Percentiles rank a stretch among this genome's conserved stretches.
Evolutionary conservation across 805 yeast species (phyloP).

Genomic region (Lachancea thermotolerans): DNA sequence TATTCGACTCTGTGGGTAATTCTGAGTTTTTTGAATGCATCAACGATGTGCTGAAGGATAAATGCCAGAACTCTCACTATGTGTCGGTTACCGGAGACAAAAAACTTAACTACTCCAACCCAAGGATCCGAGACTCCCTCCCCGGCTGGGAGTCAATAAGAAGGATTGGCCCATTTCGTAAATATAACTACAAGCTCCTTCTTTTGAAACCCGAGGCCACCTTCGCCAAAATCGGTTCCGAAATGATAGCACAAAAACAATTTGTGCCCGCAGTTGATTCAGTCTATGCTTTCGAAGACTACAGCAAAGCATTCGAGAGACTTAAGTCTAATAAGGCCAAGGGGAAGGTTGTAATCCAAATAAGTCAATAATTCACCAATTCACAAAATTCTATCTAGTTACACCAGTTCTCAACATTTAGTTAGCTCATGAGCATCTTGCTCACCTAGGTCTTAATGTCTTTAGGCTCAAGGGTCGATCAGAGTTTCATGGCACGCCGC

Average conservation of each 20-base stretch:
- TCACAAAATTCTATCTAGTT: too few relatives aligned
- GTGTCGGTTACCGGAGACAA: constrained; percentile 53
- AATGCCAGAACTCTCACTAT: constrained; percentile 42
- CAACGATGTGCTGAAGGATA: constrained; percentile 39
- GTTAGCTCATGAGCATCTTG: too few relatives aligned
- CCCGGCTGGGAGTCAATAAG: constrained; percentile 12
- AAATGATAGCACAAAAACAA: constrained; percentile 24
- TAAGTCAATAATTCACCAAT: too few relatives aligned
- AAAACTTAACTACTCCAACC: constrained; percentile 27
- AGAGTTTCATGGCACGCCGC: too few relatives aligned
- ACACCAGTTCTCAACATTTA: too few relatives aligned
- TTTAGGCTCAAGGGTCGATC: too few relatives aligned
- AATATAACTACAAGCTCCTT: constrained; percentile 28
- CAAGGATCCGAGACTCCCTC: constrained; percentile 7
- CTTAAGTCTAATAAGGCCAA: constrained; percentile 42
- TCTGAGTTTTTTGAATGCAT: constrained; percentile 41
- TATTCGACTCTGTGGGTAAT: constrained; percentile 63
- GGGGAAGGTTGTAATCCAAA: constrained; percentile 52
- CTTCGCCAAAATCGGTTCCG: constrained; percentile 17
- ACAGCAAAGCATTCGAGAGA: constrained; percentile 43
- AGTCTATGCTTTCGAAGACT: constrained; percentile 43
- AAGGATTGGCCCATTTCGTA: constrained; percentile 20
- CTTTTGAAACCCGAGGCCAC: constrained; percentile 8
- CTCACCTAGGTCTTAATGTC: too few relatives aligned
- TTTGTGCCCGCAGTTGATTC: constrained; percentile 48